A percentile compares a stretch with the other conserved stretches of the same genome.
These are phyloP conservation scores for Podaxis sp. DNA, from an alignment of 768 basidiomycete species.

Conservation along the genomic window DNA sequence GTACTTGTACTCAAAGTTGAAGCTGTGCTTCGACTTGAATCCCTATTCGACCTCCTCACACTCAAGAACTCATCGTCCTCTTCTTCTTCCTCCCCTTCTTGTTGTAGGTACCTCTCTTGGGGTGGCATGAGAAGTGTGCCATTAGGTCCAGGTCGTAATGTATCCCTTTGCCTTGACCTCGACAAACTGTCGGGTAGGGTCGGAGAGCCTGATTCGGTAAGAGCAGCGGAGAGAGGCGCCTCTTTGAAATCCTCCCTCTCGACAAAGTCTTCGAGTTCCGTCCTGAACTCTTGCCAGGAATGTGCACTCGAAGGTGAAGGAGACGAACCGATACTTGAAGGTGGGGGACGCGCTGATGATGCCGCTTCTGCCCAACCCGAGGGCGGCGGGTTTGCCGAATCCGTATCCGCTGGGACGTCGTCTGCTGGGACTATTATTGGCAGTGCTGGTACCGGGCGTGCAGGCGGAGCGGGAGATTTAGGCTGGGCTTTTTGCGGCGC, in stretches of 20 bases:
- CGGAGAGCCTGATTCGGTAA: conserved; percentile 25
- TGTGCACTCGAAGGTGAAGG: conserved; percentile 13
- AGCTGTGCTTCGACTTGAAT: conserved; percentile 47
- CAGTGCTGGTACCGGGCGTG: not conserved
- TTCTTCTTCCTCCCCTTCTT: not conserved
- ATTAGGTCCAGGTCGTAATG: conserved; percentile 17
- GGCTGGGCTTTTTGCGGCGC: not conserved
- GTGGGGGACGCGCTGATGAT: conserved; percentile 1
- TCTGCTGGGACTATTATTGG: not conserved
- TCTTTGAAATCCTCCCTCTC: conserved; percentile 11
- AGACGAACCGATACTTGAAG: not conserved
- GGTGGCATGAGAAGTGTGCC: conserved; percentile 6
- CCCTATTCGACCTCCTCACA: conserved; percentile 30
- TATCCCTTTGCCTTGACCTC: conserved; percentile 21
- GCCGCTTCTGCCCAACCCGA: conserved; percentile 8
- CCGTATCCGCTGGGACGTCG: not conserved
- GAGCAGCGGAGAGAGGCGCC: conserved; percentile 24
- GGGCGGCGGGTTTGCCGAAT: not conserved
- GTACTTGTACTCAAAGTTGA: conserved; percentile 41
- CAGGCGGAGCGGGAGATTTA: not conserved
- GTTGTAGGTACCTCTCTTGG: conserved; percentile 12
- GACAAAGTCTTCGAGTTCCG: conserved; percentile 26
- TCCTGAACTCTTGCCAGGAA: conserved; percentile 21
- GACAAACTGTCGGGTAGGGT: conserved; percentile 26
- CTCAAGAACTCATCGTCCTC: conserved; percentile 18